These are phyloP conservation scores for Salix exigua DNA, from an alignment of 345 rosid genomes.

Conservation along the genomic window DNA sequence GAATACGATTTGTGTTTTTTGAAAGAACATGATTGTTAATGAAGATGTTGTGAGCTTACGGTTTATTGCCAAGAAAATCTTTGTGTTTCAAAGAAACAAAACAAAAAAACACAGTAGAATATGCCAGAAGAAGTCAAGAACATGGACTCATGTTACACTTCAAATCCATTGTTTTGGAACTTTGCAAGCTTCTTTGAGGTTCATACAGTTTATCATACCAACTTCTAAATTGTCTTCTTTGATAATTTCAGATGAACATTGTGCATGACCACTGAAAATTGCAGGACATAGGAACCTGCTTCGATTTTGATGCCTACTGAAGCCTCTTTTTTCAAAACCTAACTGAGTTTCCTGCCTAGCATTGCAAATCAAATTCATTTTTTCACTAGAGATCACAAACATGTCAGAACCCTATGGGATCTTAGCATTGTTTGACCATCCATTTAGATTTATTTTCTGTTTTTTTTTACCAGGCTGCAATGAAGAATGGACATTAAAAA, in stretches of 20 bases:
- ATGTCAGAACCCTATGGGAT: slow-evolving; percentile 16
- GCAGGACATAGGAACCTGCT: slow-evolving; percentile 10
- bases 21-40: too few species aligned
- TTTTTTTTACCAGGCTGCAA: neutral
- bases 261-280: slow-evolving; percentile 20
- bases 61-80: too few species aligned
- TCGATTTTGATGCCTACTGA: neutral
- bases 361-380: neutral
- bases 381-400: neutral
- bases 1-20: neutral
- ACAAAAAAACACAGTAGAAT: neutral
- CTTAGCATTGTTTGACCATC: slow-evolving; percentile 15
- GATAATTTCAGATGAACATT: neutral
- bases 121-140: neutral
- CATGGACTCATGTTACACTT: slow-evolving; percentile 1
- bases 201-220: slow-evolving; percentile 11
- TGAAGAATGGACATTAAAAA: neutral
- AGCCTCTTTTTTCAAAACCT: neutral
- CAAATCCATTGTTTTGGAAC: slow-evolving; percentile 10
- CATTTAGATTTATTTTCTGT: neutral
- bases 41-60: too few species aligned
- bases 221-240: slow-evolving; percentile 36
- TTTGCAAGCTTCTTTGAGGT: slow-evolving; percentile 21
- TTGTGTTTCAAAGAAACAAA: neutral
- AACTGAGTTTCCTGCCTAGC: neutral